Evolutionary conservation across 148 eudicot species (phyloP).

Genomic region (Drosera capensis): DNA sequence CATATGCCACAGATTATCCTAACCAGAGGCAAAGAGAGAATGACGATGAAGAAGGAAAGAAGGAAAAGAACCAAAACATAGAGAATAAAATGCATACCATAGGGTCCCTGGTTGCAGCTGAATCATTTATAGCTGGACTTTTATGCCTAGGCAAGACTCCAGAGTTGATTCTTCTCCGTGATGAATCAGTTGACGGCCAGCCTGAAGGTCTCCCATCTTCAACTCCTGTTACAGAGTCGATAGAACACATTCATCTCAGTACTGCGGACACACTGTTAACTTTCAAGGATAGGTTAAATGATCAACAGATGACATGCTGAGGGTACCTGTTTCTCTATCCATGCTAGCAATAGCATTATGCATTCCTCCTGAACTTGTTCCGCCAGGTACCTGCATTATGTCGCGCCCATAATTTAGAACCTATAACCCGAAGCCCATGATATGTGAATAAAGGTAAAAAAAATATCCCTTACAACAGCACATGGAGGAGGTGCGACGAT

Average conservation of each 20-base stretch:
- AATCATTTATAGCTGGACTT: slow-evolving; percentile 38
- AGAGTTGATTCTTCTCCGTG: slow-evolving; percentile 38
- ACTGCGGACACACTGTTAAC: not conserved
- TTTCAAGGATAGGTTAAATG: not conserved
- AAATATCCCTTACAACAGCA: slow-evolving; percentile 39
- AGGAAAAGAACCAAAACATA: too few species aligned
- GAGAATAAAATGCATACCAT: slow-evolving; percentile 6
- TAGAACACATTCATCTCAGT: not conserved
- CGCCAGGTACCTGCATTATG: slow-evolving; percentile 39
- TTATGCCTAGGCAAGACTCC: slow-evolving; percentile 50
- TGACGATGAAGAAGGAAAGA: too few species aligned
- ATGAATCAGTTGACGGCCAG: slow-evolving; percentile 45
- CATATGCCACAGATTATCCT: too few species aligned
- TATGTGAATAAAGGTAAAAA: slow-evolving; percentile 3
- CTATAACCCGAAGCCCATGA: not conserved
- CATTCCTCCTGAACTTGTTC: slow-evolving; percentile 77
- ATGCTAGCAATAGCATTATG: slow-evolving; percentile 33
- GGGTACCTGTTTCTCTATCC: slow-evolving; percentile 55
- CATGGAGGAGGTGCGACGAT: slow-evolving; percentile 75
- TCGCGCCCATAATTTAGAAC: slow-evolving; percentile 4
- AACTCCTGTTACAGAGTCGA: slow-evolving; percentile 24
- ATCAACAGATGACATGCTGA: not conserved
- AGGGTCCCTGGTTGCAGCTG: slow-evolving; percentile 24
- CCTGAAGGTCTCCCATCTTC: slow-evolving; percentile 51
- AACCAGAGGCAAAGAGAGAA: too few species aligned